Evolutionary conservation across 2,329 filamentous ascomycete species (phyloP).

Genomic region (Neofusicoccum cordaticola): DNA sequence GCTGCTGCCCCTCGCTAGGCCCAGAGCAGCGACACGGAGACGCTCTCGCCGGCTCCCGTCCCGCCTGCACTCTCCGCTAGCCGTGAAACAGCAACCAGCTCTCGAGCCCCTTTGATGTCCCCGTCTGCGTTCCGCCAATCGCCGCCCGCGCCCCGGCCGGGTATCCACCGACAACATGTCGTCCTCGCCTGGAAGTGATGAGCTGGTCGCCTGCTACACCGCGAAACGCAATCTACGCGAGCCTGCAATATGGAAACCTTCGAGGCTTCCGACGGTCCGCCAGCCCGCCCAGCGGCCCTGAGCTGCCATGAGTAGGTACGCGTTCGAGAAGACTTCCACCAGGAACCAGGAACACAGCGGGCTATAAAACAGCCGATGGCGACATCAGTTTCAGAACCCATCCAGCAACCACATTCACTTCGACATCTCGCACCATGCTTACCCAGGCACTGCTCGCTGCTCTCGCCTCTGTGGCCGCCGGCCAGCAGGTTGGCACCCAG

Average conservation of each 20-base stretch:
- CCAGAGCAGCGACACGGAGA: background rate
- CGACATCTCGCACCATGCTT: slow-evolving; percentile 24
- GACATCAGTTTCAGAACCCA: background rate
- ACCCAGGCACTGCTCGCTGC: slow-evolving; percentile 44
- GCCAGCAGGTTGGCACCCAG: slow-evolving; percentile 53
- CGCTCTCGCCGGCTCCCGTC: background rate
- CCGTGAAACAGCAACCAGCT: background rate
- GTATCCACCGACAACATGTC: background rate
- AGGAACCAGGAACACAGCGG: background rate
- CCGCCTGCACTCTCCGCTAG: background rate
- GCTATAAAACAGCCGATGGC: slow-evolving; percentile 2
- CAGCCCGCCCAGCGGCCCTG: background rate
- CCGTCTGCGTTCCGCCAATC: background rate
- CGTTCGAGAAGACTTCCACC: slow-evolving; percentile 3
- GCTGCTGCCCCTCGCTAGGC: background rate
- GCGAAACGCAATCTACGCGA: background rate
- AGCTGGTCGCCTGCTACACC: background rate
- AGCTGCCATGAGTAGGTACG: background rate
- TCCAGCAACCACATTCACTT: background rate
- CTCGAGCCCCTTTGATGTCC: background rate
- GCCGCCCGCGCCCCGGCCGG: background rate
- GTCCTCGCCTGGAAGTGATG: background rate
- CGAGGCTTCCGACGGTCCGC: background rate
- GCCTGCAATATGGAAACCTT: background rate
- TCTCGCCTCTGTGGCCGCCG: slow-evolving; percentile 32